Percentiles rank a stretch among this genome's conserved stretches.
Evolutionary conservation across 2,329 filamentous ascomycete species (phyloP).

Genomic region (Zymoseptoria pseudotritici): DNA sequence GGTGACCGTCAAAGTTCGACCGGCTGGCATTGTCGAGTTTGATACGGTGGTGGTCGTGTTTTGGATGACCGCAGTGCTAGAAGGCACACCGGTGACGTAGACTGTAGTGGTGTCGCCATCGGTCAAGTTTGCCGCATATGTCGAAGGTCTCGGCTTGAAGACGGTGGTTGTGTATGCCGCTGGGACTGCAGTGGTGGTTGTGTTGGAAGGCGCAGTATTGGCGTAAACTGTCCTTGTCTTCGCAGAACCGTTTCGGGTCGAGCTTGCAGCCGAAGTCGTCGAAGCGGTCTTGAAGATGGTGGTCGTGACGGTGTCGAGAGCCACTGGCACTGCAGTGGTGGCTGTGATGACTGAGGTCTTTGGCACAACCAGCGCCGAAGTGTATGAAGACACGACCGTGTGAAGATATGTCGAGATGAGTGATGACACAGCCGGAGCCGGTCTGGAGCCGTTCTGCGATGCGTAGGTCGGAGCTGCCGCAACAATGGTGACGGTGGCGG

Average conservation of each 20-base stretch:
- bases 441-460: neutral
- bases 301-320: neutral
- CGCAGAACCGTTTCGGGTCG: neutral
- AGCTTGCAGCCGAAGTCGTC: neutral
- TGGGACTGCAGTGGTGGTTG: neutral
- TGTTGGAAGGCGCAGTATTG: neutral
- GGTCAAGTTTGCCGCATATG: neutral
- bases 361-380: neutral
- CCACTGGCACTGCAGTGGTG: neutral
- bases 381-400: neutral
- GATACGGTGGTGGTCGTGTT: neutral
- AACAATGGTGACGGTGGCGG: neutral
- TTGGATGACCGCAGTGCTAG: neutral
- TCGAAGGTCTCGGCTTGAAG: neutral
- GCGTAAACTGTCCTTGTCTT: neutral
- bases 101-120: conserved; percentile 1
- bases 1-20: conserved; percentile 9
- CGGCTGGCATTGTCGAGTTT: conserved; percentile 2
- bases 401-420: neutral
- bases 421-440: neutral
- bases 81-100: neutral
- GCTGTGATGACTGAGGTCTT: neutral
- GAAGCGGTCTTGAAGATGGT: neutral
- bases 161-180: neutral
- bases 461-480: neutral